These are phyloP conservation scores for Trichocladium antarcticum DNA, from an alignment of 495 filamentous ascomycete species.

Conservation along the genomic window DNA sequence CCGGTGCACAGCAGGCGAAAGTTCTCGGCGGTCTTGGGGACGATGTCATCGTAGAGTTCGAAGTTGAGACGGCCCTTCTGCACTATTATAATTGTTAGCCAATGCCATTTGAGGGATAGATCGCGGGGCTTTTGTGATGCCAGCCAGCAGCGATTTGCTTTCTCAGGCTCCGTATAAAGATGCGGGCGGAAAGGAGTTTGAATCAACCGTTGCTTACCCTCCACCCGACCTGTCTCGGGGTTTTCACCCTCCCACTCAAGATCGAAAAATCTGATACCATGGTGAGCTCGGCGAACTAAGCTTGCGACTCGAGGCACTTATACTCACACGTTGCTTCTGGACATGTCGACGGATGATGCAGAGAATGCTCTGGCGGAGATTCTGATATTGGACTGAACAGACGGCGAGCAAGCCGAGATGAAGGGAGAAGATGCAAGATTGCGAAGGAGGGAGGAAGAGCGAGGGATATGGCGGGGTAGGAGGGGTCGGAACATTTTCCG, in stretches of 20 bases:
- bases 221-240: slow-evolving; percentile 44
- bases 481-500: slow-evolving; percentile 33
- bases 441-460: slow-evolving; percentile 32
- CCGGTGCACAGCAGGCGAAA: slow-evolving; percentile 90
- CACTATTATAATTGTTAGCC: slow-evolving; percentile 36
- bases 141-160: background rate
- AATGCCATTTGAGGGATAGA: background rate
- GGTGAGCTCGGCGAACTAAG: slow-evolving; percentile 1
- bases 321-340: slow-evolving; percentile 28
- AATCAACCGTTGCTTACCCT: slow-evolving; percentile 42
- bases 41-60: slow-evolving; percentile 74
- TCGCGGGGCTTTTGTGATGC: background rate
- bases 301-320: background rate
- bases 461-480: slow-evolving; percentile 37
- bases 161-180: too few species aligned
- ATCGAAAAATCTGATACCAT: slow-evolving; percentile 24
- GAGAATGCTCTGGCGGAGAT: slow-evolving; percentile 26
- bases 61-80: slow-evolving; percentile 79
- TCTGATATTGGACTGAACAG: slow-evolving; percentile 19
- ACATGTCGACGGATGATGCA: slow-evolving; percentile 23
- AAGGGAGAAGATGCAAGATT: slow-evolving; percentile 23
- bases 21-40: slow-evolving; percentile 88
- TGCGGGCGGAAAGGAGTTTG: background rate
- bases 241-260: slow-evolving; percentile 54
- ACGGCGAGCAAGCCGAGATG: slow-evolving; percentile 20